Base-by-base conservation (phyloP, 768 basidiomycete species). In the Tylopilus plumbeoviolaceoides region DNA sequence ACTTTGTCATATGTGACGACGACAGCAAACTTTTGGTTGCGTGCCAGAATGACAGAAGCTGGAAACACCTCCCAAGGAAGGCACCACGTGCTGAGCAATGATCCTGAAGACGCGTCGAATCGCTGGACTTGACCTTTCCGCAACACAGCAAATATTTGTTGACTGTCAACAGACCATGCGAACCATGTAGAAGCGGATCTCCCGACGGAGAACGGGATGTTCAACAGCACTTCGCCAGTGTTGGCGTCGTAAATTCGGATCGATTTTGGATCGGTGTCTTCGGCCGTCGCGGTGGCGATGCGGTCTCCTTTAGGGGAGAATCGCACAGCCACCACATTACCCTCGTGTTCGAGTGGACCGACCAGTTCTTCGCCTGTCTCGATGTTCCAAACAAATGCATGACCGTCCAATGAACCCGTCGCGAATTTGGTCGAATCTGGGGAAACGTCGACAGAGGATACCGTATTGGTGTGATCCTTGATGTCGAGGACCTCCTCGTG, bases 111-210 rank as follows among this genome's bases (percentile, higher is more conserved):
- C n/a, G n/a, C n/a, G n/a, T n/a, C n/a, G 17, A 58, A 50, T 33
- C 31, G 14, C 14, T 43, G 48, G 40, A 33, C 47, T 44, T 36
- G 27, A 8, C 49, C n/a, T 4, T 28, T 4, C 2, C 10, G 21
- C 15, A 49, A 55, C 1, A 20, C 27, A 43, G 48, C 43, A n/a
- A 50, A 50, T 2, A 58, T 15, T 7, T 51, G 28, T 25, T 21
- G 31, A n/a, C 58, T 48, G 10, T 59, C 48, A 9, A 21, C n/a
- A 0, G 48, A 50, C 56, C 53, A 57, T 27, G 35, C 31, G 20
- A 57, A 31, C 23, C 47, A 7, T 1, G 47, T 38, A n/a, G n/a
- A n/a, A 41, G 15, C 5, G 6, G 3, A 3, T 18, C 3, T 10
- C 17, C 10, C 17, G 28, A 51, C 9, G 4, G 14, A 6, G 21